These are phyloP conservation scores for Erythrophleum ivorense DNA, from an alignment of 331 rosid genomes.

Conservation along the genomic window DNA sequence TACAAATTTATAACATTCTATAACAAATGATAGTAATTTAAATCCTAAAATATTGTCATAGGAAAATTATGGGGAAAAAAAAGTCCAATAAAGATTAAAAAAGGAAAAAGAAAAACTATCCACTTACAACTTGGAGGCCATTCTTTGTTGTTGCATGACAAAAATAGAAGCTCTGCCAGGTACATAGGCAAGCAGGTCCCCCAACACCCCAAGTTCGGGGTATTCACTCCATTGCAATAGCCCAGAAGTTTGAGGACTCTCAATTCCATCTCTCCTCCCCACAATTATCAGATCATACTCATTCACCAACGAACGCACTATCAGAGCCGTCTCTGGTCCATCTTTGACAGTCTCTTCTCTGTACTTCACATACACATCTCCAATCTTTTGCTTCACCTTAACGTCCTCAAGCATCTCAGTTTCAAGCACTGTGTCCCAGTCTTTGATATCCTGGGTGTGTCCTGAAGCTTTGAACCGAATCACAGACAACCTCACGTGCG, in stretches of 20 bases:
- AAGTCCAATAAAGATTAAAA: too few species aligned
- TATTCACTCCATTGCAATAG: slow-evolving; percentile 58
- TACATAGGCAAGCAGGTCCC: slow-evolving; percentile 50
- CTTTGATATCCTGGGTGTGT: not conserved
- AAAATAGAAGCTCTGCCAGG: slow-evolving; percentile 48
- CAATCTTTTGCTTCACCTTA: slow-evolving; percentile 1
- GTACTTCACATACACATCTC: slow-evolving; percentile 30
- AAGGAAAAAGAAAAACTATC: not conserved
- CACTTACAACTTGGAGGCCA: not conserved
- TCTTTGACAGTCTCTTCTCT: slow-evolving; percentile 44
- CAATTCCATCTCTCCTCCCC: slow-evolving; percentile 48
- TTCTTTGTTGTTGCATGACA: slow-evolving; percentile 56
- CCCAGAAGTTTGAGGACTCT: slow-evolving; percentile 48
- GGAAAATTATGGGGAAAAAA: not conserved
- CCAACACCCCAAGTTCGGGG: slow-evolving; percentile 58
- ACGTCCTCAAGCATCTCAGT: slow-evolving; percentile 25
- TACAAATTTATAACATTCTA: too few species aligned
- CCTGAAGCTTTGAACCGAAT: slow-evolving; percentile 29
- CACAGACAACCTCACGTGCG: slow-evolving; percentile 42
- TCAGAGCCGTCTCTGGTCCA: slow-evolving; percentile 51
- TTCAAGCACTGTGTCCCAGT: slow-evolving; percentile 38
- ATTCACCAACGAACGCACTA: slow-evolving; percentile 33
- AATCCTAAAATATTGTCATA: not conserved
- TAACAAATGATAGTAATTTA: not conserved
- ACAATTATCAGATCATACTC: slow-evolving; percentile 52